These are phyloP conservation scores for Leptosphaerulina australis DNA, from an alignment of 2,329 filamentous ascomycete genomes.

Conservation along the genomic window DNA sequence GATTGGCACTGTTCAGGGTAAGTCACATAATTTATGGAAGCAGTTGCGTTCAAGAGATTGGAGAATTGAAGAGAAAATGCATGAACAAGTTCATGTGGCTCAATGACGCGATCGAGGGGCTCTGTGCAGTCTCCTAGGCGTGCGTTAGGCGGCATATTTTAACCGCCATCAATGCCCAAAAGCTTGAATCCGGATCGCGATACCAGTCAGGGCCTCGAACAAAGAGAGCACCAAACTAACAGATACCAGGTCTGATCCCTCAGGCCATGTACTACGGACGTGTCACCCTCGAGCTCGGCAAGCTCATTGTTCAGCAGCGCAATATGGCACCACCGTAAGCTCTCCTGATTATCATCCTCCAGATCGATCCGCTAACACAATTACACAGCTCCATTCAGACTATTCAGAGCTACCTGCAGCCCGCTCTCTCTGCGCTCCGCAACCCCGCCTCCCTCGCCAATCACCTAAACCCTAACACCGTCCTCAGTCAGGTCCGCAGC, in stretches of 20 bases:
- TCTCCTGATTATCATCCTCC: background rate
- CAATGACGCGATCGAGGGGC: constrained; percentile 27
- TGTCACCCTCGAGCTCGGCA: constrained; percentile 85
- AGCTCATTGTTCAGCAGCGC: constrained; percentile 84
- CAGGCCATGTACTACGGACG: constrained; percentile 89
- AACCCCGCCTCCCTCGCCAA: constrained; percentile 68
- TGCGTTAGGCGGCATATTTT: constrained; percentile 5
- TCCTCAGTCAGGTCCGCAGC: constrained; percentile 68
- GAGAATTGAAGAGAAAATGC: background rate
- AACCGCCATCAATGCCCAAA: background rate
- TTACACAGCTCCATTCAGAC: constrained; percentile 72
- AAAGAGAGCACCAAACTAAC: constrained; percentile 21
- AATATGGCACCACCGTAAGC: constrained; percentile 95
- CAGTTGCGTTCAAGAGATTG: constrained; percentile 16
- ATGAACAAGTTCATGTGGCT: background rate
- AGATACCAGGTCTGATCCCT: constrained; percentile 74
- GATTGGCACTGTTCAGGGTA: constrained; percentile 85
- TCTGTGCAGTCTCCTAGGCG: constrained; percentile 16
- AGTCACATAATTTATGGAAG: constrained; percentile 49
- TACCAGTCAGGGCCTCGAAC: no score
- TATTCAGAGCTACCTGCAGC: constrained; percentile 87
- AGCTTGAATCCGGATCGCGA: no score
- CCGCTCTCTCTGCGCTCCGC: constrained; percentile 70
- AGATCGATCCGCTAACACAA: constrained; percentile 24
- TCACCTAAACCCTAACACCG: constrained; percentile 58